Base-by-base conservation (phyloP, 352 stramenopile species). In the Globisporangium spiculum region DNA sequence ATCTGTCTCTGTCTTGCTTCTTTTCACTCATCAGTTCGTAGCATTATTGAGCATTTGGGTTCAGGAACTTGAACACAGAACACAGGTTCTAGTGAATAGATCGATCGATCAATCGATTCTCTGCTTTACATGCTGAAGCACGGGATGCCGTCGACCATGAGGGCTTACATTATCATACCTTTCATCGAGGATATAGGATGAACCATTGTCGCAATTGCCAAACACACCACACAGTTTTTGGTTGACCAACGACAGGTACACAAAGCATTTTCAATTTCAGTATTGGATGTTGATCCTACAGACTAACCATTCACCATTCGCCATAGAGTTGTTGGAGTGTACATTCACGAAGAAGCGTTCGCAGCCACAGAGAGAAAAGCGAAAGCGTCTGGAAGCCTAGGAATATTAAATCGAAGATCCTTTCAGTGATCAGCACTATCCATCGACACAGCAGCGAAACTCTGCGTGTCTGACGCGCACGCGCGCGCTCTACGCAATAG, bases 11-110 rank as follows among this genome's bases (percentile, higher is more conserved):
- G 41, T 48, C 41, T 48, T 44, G 36, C 36, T 20, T 52, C 14
- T 6, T 52, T 52, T n/a, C 44, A 10, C 44, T 52, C 41, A 10
- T 22, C 16, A 52, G 36, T 1, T 18, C 36, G 10, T 0, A 18
- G 41, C 4, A 50, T 16, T 8, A n/a, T 18, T 20, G 14, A 18
- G 14, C 38, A 20, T 20, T 50, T 57, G 22, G 52, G 24, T 57
- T 57, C 52, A 57, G 6, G 52, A 57, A 57, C 52, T 57, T 57
- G 52, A 57, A 57, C 52, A 57, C 52, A 57, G 52, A 57, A 57
- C 52, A 57, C 52, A 57, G 52, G n/a, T 57, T 3, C 10, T 24
- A 32, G 24, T 34, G 52, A 24, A 57, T 57, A 32, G 52, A 57
- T 57, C 26, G n/a, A 38, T 38, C 34, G 34, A 10, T 8, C 32